Base-by-base conservation (phyloP, 306 rosid genomes). In the apple (Malus domestica) region DNA sequence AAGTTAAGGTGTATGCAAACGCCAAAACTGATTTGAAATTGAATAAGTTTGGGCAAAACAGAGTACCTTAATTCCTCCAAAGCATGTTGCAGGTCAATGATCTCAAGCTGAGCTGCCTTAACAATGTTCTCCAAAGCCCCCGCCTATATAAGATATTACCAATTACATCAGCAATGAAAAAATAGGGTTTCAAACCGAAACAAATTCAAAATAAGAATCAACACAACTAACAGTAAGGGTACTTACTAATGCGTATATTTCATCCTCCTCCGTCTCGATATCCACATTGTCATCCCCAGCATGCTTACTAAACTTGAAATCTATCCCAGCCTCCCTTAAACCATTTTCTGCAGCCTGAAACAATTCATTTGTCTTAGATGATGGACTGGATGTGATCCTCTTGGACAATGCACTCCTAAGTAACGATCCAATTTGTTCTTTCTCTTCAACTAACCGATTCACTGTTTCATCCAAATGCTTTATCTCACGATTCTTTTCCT, bases 81-180 rank as follows among this genome's bases (percentile, higher is more conserved):
- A 55, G 90, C 80, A 83, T 92, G 97, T 76, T 84, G 93, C 67
- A 95, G 89, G 38, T 92, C 97, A 69, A 92, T 90, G 81, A 95
- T 95, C 86, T 95, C 99, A 78, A 92, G 85, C 86, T 95, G 99
- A 78, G 99, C 92, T 44, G 87, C 88, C 90, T 90, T 92, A 10
- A 95, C 97, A 51, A 95, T 93, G 83, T 92, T 77, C 91, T 95
- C 98, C 88, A 95, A 80, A 68, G 99, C 96, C 81, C 93, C 93
- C 75, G 99, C 98, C 99, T 95, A 83, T 42, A 80, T 33, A 75
- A 14, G 73, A 66, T 67, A 80, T 5, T 40, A 81, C 16, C 78
- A 73, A 78, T 54, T n/a, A 83, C 45, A 38, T 85, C 79, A 74
- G 69, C 77, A 73, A 49, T 15, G 75, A 73, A 55, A 42, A 61